Evolutionary conservation across 139 green algal genomes (phyloP), one percentile per base, ranked within the genome.

Genomic region (Tetradesmus lagerheimii): DNA sequence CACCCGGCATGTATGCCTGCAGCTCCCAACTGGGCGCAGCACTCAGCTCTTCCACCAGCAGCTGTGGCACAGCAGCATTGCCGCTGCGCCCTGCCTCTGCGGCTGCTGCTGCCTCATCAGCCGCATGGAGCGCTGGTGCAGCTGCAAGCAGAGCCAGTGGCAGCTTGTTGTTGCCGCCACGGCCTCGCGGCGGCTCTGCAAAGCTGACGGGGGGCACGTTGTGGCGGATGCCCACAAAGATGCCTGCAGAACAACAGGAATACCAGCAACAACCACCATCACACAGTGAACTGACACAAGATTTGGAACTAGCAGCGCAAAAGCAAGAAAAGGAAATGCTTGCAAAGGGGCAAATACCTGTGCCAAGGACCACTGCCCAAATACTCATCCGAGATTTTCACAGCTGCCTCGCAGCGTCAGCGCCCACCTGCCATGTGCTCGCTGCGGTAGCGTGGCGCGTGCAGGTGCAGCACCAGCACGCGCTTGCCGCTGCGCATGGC

Each of bases 391-490:
- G n/a, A n/a, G n/a, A n/a, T n/a, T n/a, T n/a, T n/a, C n/a, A n/a
- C n/a, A n/a, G n/a, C n/a, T n/a, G n/a, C n/a, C n/a, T n/a, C n/a
- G n/a, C n/a, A n/a, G n/a, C n/a, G n/a, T n/a, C n/a, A n/a, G n/a
- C n/a, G 71, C 83, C 2, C 34, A 93, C 92, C 92, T 92, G 92
- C 89, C 41, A 86, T 91, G 89, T 95, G 92, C 92, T 93, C 94
- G n/a, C 88, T 85, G 71, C 90, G 86, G 66, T 77, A 77, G 62
- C 80, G 80, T 11, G 80, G 88, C 66, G 43, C 25, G 15, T 71
- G 37, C 41, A 91, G 67, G 92, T 97, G 95, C 57, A 95, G 89
- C 47, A 97, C 92, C 16, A 97, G 86, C 41, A 76, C 71, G 41
- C 67, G 77, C 86, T 86, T 91, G 88, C 80, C 75, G 39, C 89